A percentile compares a stretch with the other conserved stretches of the same genome.
Evolutionary conservation across 192 early-diverging fungal genomes (phyloP).

Genomic region (Martensiomyces pterosporus): DNA sequence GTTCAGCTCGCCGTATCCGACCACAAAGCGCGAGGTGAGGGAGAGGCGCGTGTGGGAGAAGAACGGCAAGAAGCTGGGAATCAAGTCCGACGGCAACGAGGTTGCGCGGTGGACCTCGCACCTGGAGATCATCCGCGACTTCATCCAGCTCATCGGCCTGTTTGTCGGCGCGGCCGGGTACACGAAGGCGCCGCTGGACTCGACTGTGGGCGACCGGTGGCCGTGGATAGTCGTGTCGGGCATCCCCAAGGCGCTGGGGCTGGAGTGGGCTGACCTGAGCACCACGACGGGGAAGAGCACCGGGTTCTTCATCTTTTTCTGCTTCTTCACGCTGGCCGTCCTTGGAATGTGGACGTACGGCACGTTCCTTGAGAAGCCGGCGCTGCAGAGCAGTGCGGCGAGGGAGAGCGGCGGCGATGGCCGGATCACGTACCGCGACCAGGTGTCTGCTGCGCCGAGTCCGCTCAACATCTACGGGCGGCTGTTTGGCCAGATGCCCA

Average conservation of each 20-base stretch:
- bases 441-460: constrained; percentile 27
- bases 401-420: neutral
- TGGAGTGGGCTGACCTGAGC: constrained; percentile 48
- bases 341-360: constrained; percentile 39
- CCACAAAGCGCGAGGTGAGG: constrained; percentile 11
- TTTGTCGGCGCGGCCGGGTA: constrained; percentile 33
- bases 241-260: constrained; percentile 33
- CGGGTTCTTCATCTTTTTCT: constrained; percentile 43
- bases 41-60: constrained; percentile 18
- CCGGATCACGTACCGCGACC: constrained; percentile 31
- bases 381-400: neutral
- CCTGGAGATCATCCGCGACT: constrained; percentile 42
- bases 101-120: constrained; percentile 38
- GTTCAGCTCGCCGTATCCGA: constrained; percentile 50
- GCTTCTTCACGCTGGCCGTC: constrained; percentile 10
- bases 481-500: constrained; percentile 24
- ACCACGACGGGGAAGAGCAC: constrained; percentile 42
- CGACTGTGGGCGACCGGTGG: constrained; percentile 28
- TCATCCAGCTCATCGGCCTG: constrained; percentile 37
- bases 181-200: constrained; percentile 22
- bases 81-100: constrained; percentile 19
- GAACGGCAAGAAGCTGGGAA: constrained; percentile 11
- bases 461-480: constrained; percentile 33
- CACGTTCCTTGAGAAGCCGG: constrained; percentile 26
- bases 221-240: constrained; percentile 39